These are phyloP conservation scores for Rostrohypoxylon terebratum DNA, from an alignment of 495 filamentous ascomycete species.

Conservation along the genomic window DNA sequence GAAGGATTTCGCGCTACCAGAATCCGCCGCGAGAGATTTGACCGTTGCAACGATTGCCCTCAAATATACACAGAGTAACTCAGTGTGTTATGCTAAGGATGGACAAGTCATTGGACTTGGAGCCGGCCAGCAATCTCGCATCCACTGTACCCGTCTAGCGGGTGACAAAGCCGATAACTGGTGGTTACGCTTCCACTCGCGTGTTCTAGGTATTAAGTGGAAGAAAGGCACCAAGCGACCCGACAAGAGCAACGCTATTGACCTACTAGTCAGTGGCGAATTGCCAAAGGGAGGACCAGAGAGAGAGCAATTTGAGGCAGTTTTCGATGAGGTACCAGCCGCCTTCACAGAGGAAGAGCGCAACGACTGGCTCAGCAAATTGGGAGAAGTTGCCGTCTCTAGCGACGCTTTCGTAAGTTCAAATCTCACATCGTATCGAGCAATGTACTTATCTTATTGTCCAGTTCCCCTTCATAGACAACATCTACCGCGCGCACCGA, in stretches of 20 bases:
- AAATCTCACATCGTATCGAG: neutral
- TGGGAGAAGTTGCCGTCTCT: constrained; percentile 84
- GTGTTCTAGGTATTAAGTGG: constrained; percentile 88
- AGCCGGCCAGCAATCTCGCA: constrained; percentile 95
- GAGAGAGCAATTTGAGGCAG: constrained; percentile 83
- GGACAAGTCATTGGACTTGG: constrained; percentile 95
- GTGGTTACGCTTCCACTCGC: constrained; percentile 98
- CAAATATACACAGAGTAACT: constrained; percentile 99
- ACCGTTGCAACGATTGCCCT: constrained; percentile 95
- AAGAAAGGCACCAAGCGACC: constrained; percentile 96
- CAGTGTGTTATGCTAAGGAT: constrained; percentile 95
- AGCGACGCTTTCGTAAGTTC: constrained; percentile 91
- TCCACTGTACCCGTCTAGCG: constrained; percentile 98
- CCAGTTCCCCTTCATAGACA: constrained; percentile 97
- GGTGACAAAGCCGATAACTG: constrained; percentile 99
- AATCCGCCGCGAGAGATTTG: constrained; percentile 86
- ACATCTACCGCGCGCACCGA: constrained; percentile 87
- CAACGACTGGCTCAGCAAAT: constrained; percentile 80
- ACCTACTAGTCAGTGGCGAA: constrained; percentile 89
- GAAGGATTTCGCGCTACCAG: constrained; percentile 79
- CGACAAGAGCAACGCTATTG: constrained; percentile 98
- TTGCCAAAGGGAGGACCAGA: constrained; percentile 84
- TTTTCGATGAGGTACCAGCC: constrained; percentile 91
- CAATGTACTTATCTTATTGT: constrained; percentile 26
- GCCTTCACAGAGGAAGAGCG: constrained; percentile 87